Evolutionary conservation across 768 basidiomycete genomes (phyloP).

Genomic region (Kwoniella mangroviensis): DNA sequence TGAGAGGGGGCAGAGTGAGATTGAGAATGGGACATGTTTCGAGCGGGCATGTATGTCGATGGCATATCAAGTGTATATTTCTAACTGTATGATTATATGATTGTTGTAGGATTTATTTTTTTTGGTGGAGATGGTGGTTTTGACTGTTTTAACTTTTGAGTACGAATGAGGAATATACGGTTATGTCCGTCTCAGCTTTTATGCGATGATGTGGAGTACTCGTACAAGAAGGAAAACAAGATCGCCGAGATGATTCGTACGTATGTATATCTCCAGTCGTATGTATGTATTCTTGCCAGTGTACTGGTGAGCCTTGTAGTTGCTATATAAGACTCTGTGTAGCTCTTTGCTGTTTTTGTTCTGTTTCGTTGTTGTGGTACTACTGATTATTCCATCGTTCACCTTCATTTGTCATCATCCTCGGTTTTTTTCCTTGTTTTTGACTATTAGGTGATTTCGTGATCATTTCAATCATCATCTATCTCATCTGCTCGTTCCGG

Average conservation of each 20-base stretch:
- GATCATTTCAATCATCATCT: too few relatives aligned
- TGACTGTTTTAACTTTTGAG: neutral
- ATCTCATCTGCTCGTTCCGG: neutral
- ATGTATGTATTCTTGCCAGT: too few relatives aligned
- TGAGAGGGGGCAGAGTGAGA: constrained; percentile 37
- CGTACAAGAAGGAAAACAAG: neutral
- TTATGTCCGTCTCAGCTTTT: neutral
- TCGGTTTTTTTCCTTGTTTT: neutral
- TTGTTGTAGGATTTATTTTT: neutral
- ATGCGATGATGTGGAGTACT: neutral
- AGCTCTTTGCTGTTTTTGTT: neutral
- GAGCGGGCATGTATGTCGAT: neutral
- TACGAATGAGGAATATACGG: neutral
- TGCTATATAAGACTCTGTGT: too few relatives aligned
- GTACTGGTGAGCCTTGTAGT: too few relatives aligned
- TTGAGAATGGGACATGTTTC: constrained; percentile 7
- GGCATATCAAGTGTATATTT: neutral
- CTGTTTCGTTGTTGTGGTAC: neutral
- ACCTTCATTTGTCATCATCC: neutral
- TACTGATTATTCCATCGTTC: neutral
- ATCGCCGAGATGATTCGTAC: neutral
- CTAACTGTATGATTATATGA: too few relatives aligned
- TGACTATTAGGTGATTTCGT: neutral
- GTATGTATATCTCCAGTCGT: neutral
- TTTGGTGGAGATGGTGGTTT: neutral